These are phyloP conservation scores for Ogataea salicorniae DNA, from an alignment of 805 yeast species.

Conservation along the genomic window DNA sequence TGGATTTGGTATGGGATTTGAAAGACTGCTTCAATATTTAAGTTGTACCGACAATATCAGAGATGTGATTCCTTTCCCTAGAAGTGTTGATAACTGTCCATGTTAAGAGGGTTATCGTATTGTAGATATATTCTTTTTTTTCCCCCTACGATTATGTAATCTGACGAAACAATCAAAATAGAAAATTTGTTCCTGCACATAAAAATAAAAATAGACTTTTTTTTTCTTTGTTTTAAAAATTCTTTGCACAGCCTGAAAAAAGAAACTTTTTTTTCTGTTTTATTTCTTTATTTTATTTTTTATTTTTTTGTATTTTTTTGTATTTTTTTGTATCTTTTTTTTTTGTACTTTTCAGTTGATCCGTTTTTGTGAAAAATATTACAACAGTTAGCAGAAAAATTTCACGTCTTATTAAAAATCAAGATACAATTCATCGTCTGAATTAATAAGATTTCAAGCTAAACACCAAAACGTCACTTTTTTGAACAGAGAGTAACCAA, in stretches of 20 bases:
- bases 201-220: not conserved
- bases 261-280: not conserved
- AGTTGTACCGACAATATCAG: conserved; percentile 72
- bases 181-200: too few species aligned
- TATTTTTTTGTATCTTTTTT: not conserved
- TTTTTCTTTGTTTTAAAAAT: not conserved
- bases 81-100: conserved; percentile 54
- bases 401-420: too few species aligned
- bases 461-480: too few species aligned
- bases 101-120: conserved; percentile 27
- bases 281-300: conserved; percentile 3
- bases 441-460: too few species aligned
- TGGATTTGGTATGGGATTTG: conserved; percentile 95
- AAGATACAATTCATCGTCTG: too few species aligned
- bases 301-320: conserved; percentile 3
- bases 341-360: not conserved
- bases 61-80: conserved; percentile 84
- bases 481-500: too few species aligned
- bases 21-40: conserved; percentile 71
- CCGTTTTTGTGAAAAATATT: not conserved
- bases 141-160: not conserved
- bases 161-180: too few species aligned
- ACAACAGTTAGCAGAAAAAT: too few species aligned
- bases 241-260: not conserved
- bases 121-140: not conserved